Base-by-base conservation (phyloP, 2,329 filamentous ascomycete species). In the Ilyonectria mors-panacis region DNA sequence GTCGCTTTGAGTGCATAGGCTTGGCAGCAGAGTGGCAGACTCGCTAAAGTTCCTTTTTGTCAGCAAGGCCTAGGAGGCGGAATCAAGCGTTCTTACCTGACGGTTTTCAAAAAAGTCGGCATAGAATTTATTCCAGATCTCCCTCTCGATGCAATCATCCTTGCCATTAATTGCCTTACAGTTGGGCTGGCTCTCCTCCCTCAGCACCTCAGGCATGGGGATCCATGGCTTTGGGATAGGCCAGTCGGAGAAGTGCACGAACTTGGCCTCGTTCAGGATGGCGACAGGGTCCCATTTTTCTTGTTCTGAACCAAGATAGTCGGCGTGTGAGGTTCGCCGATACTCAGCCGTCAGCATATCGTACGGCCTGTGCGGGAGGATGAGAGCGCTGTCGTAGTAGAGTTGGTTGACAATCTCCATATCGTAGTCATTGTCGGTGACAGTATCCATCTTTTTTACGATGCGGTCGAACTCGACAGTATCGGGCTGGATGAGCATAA, bases 381-480 rank as follows among this genome's bases (percentile, higher is more conserved):
- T 84, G 78, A 91, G 78, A 10, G 88, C 89, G 47, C 79, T 86
- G 63, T 88, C 82, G 7, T 80, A 83, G 73, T 90, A 92, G 26
- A 89, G 85, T 23, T 86, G 81, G 71, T 93, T 92, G 56, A 92
- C 79, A 4, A 92, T 80, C 73, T 92, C 89, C 89, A 92, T 92
- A 73, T 92, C 90, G 72, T 87, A 90, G 44, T 86, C 82, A 39
- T 68, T 45, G 12, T 30, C 13, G 8, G 73, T 72, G 3, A 80
- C 77, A 4, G 63, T 39, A 26, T 76, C 70, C 47, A 79, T 72
- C n/a, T 68, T 71, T 23, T 64, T 63, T 59, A 70, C 70, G 44
- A 83, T 69, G 37, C 80, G 77, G 13, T 70, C 60, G 66, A 87
- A 86, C 70, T 91, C 89, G 35, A 77, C 73, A 19, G 80, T 77